Conservation (phyloP, 345 rosid genomes). For the Bruguiera gymnorhiza region DNA sequence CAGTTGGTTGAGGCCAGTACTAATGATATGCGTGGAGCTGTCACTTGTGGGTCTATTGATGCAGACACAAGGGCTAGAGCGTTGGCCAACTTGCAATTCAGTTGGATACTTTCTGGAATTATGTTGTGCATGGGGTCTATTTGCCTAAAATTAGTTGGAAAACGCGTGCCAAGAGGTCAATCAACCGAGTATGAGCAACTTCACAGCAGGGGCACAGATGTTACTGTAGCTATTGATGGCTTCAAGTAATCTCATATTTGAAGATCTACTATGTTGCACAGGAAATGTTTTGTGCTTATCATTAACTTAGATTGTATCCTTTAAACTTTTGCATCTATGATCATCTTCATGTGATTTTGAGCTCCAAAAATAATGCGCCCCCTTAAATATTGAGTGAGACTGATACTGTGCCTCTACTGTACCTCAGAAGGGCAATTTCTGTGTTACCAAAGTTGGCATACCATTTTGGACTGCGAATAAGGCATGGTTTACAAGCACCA, state of each 20-base stretch:
- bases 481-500: background rate
- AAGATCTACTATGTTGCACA: conserved; percentile 5
- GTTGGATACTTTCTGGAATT: conserved; percentile 73
- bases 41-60: conserved; percentile 48
- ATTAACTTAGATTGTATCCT: background rate
- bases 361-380: background rate
- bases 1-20: conserved; percentile 29
- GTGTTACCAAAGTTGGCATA: background rate
- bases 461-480: conserved; percentile 4
- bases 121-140: conserved; percentile 52
- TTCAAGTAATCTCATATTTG: conserved; percentile 28
- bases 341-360: no score
- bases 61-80: conserved; percentile 72
- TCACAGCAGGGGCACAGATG: conserved; percentile 32
- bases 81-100: conserved; percentile 82
- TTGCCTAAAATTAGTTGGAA: conserved; percentile 51
- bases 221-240: conserved; percentile 28
- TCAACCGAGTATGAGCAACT: conserved; percentile 48
- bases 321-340: background rate
- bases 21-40: conserved; percentile 46
- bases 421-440: background rate
- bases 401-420: no score
- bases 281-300: background rate
- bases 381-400: no score
- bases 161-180: conserved; percentile 17